These are phyloP conservation scores for Saprolegnia parasitica DNA, from an alignment of 352 stramenopile species.

Conservation along the genomic window DNA sequence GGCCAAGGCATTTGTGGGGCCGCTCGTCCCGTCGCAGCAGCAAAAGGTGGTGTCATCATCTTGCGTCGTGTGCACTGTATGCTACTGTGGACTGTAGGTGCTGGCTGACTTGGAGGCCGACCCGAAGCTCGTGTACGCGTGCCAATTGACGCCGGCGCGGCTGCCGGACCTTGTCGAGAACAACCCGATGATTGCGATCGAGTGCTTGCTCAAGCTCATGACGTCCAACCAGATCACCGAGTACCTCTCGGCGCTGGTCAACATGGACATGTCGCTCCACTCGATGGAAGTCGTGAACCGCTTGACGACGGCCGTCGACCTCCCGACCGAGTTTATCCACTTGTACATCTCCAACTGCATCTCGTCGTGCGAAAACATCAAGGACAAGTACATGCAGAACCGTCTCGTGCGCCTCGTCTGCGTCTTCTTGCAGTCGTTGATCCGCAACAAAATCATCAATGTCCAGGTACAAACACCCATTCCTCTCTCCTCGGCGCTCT, in stretches of 20 bases:
- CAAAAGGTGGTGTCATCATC: slow-evolving; percentile 61
- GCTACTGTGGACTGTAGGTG: too few relatives aligned
- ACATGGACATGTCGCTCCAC: slow-evolving; percentile 99
- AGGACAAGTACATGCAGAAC: slow-evolving; percentile 98
- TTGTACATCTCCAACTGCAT: slow-evolving; percentile 99
- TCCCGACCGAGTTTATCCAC: slow-evolving; percentile 97
- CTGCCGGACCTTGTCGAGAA: slow-evolving; percentile 97
- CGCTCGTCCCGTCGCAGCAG: slow-evolving; percentile 82
- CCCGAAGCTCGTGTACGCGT: slow-evolving; percentile 89
- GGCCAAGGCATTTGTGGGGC: slow-evolving; percentile 85
- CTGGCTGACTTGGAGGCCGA: slow-evolving; percentile 85
- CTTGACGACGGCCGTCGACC: slow-evolving; percentile 86
- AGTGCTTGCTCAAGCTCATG: slow-evolving; percentile 92
- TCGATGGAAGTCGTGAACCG: slow-evolving; percentile 98
- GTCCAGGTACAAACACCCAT: too few relatives aligned
- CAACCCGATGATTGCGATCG: slow-evolving; percentile 97
- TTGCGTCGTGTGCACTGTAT: too few relatives aligned
- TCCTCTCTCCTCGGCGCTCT: too few relatives aligned
- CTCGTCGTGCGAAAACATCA: slow-evolving; percentile 97
- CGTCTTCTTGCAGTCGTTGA: slow-evolving; percentile 97
- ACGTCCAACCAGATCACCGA: slow-evolving; percentile 91
- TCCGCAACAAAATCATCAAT: slow-evolving; percentile 98
- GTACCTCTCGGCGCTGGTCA: slow-evolving; percentile 95
- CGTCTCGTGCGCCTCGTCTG: slow-evolving; percentile 96
- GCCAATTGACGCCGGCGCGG: slow-evolving; percentile 89